These are phyloP conservation scores for Sclerotinia nivalis DNA, from an alignment of 2,329 filamentous ascomycete species.

Conservation along the genomic window DNA sequence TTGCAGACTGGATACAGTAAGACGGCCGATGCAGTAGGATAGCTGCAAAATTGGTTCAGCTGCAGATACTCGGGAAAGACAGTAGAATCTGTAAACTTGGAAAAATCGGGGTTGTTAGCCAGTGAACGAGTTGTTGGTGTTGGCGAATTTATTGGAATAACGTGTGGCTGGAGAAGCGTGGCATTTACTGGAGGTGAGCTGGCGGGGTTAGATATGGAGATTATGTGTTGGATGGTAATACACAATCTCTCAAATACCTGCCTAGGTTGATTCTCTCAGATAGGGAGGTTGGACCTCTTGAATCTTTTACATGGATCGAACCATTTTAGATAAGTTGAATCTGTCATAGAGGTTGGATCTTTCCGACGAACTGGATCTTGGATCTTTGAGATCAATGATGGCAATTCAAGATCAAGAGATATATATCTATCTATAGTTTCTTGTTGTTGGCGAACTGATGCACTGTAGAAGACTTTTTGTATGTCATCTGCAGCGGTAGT, in stretches of 20 bases:
- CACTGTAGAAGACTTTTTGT: too few relatives aligned
- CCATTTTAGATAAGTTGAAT: too few relatives aligned
- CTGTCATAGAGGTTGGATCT: too few relatives aligned
- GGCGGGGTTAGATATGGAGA: conserved; percentile 15
- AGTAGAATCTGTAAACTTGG: neutral
- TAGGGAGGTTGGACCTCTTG: neutral
- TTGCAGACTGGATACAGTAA: neutral
- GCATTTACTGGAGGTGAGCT: neutral
- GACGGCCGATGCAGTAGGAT: neutral
- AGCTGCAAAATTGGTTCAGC: neutral
- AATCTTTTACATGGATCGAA: too few relatives aligned
- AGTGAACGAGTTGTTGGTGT: neutral
- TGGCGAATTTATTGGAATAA: neutral
- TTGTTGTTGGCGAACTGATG: too few relatives aligned
- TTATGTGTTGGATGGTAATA: neutral
- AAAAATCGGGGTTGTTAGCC: neutral
- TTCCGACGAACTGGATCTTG: too few relatives aligned
- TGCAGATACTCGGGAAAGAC: conserved; percentile 1
- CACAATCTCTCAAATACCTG: neutral
- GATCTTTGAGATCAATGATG: too few relatives aligned
- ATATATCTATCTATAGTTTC: too few relatives aligned
- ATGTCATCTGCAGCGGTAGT: too few relatives aligned
- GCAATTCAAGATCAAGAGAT: too few relatives aligned
- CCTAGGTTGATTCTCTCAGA: neutral
- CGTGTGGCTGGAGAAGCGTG: conserved; percentile 18